Evolutionary conservation across 257 asterid genomes (phyloP), one percentile per base, ranked within the genome.

Genomic region (Craterostigma plantagineum): DNA sequence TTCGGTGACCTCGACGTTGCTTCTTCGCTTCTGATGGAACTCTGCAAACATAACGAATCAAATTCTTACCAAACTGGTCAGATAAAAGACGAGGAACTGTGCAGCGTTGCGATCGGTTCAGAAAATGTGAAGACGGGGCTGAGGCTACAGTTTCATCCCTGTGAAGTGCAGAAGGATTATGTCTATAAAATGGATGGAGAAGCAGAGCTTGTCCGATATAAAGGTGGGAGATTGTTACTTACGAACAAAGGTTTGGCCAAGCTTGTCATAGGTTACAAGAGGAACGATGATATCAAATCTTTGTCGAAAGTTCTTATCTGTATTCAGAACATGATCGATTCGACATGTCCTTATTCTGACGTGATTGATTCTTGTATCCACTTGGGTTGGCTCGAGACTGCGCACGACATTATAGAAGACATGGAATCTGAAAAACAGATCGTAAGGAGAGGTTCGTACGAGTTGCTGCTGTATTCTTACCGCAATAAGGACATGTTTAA

Each of bases 391-490:
- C 75, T 79, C 23, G 86, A 79, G 58, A 76, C 85, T 45, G 95
- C 97, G 52, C 97, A 87, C 55, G 95, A 87, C 70, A 67, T 82
- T 53, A 47, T 87, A 64, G 97, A 87, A 35, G 97, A 87, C 45
- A 62, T 74, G 64, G 75, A 64, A 57, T 59, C 51, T 11, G 78
- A 59, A 35, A 72, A 76, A 40, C 65, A 47, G 34, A 35, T 51
- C 35, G 54, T 57, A 1, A 51, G 48, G 38, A 55, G 37, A 55
- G 35, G 68, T 48, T 68, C 68, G 1, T 79, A 74, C 58, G 9
- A 23, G 33, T 68, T 70, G 45, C 86, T 87, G 38, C 58, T 76
- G 60, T 13, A 63, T 34, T 82, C 91, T 45, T 79, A 82, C 64
- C 43, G 57, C 53, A 10, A 42, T 39, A 56, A 47, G 34, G 55